These are phyloP conservation scores for Cladobotryum protrusum DNA, from an alignment of 2,329 filamentous ascomycete genomes.

Conservation along the genomic window DNA sequence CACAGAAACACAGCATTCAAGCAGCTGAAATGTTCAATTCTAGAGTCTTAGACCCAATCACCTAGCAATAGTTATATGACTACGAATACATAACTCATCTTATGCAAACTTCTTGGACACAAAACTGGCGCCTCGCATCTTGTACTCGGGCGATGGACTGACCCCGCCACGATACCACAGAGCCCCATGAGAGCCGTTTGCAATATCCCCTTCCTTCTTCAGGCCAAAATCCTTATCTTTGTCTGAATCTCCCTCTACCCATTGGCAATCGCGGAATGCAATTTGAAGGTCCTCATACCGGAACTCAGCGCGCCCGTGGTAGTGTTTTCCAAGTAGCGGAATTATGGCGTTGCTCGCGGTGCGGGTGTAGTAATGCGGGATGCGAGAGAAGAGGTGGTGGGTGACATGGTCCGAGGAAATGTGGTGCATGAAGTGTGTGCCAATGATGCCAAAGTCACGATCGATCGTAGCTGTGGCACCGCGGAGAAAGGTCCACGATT, in stretches of 20 bases:
- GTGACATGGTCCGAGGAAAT: constrained; percentile 56
- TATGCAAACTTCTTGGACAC: no score
- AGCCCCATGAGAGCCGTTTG: no score
- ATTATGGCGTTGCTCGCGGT: constrained; percentile 8
- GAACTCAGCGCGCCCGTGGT: constrained; percentile 5
- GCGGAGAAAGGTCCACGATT: constrained; percentile 55
- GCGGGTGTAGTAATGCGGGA: constrained; percentile 9
- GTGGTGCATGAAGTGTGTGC: constrained; percentile 56
- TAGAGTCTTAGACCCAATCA: no score
- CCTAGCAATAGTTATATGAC: no score
- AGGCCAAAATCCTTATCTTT: no score
- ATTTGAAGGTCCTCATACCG: constrained; percentile 5
- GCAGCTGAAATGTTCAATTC: no score
- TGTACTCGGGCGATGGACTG: no score
- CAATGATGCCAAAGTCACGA: constrained; percentile 56
- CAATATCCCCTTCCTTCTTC: no score
- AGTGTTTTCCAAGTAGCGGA: constrained; percentile 8
- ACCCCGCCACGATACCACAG: no score
- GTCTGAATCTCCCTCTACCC: neutral
- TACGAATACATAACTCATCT: no score
- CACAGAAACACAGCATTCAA: no score
- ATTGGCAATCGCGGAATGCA: constrained; percentile 10
- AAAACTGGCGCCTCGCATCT: no score
- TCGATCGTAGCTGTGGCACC: constrained; percentile 57
- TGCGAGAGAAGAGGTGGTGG: constrained; percentile 47